Evolutionary conservation across 2,329 filamentous ascomycete species (phyloP), one percentile per base, ranked within the genome.

Genomic region (Fusarium scirpi): DNA sequence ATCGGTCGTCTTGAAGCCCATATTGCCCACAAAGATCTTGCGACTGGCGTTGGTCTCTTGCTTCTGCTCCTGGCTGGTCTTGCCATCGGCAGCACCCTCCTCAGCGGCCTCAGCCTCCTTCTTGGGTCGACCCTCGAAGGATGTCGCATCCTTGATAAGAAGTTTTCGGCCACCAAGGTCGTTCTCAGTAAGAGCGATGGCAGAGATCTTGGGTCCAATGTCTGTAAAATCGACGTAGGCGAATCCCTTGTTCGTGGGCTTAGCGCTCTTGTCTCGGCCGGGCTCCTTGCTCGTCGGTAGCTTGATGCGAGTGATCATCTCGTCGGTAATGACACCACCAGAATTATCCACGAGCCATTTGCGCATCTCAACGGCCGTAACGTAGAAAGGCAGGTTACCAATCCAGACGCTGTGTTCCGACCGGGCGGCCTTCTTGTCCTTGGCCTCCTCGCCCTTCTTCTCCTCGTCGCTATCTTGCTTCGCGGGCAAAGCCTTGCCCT

Each of bases 391-490:
- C 68, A 99, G 82, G 81, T 99, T 99, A 75, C 97, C 96, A 74
- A 99, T 93, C 96, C 96, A 99, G 71, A 99, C 89, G 67, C 94
- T 93, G 80, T 94, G 90, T 20, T 92, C 90, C 12, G 94, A 96
- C 64, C 93, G 91, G 73, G 85, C 82, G 71, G 86, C 75, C 69
- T 80, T 79, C 67, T 79, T 80, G 29, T 82, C 80, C 64, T 81
- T 82, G 59, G 81, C 77, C 40, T 81, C 78, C 8, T 75, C 75
- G 45, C 75, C 66, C 12, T 70, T 77, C 18, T 74, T 72, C 72
- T 81, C 74, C 71, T 78, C 73, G 73, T 82, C 76, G 77, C 76
- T 77, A 51, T 79, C 77, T 41, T 76, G 75, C 61, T 83, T 81
- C 61, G 80, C 27, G 3, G 86, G 85, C 2, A 89, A 77, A 3